Percentiles rank a stretch among this genome's conserved stretches.
Conservation (phyloP, 2,329 filamentous ascomycete genomes). For the Dothiorella sarmentorum region DNA sequence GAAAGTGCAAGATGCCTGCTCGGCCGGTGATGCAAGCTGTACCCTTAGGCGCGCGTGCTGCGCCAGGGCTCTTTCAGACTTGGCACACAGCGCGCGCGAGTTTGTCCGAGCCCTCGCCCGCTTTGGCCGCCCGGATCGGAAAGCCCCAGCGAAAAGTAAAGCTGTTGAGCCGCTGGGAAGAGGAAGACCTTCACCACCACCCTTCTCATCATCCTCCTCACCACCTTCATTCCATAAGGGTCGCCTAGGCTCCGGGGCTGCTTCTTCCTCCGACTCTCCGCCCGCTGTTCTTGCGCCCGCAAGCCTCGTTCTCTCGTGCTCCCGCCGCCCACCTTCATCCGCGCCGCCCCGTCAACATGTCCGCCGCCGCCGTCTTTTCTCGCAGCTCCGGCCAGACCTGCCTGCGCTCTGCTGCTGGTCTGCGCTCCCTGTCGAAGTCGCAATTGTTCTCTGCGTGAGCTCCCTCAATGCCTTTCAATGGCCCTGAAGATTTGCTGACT, state of each 20-base stretch:
- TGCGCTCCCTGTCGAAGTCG: constrained; percentile 43
- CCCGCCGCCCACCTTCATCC: constrained; percentile 26
- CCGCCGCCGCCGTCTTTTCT: constrained; percentile 48
- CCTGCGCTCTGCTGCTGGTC: constrained; percentile 38
- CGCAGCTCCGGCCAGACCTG: constrained; percentile 45
- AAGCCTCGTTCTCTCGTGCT: constrained; percentile 20
- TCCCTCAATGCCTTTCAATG: neutral
- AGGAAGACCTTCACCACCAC: constrained; percentile 12
- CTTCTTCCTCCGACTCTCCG: constrained; percentile 3
- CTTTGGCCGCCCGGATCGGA: constrained; percentile 1
- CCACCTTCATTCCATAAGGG: neutral
- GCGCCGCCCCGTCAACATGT: constrained; percentile 46
- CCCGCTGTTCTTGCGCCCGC: constrained; percentile 24
- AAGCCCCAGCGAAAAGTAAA: constrained; percentile 17
- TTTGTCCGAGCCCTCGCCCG: constrained; percentile 4
- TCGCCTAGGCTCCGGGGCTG: constrained; percentile 4
- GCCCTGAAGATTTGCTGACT: constrained; percentile 19
- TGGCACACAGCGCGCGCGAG: too few relatives aligned
- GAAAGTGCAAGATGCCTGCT: constrained; percentile 4
- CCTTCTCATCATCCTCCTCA: neutral
- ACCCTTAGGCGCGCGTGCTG: too few relatives aligned
- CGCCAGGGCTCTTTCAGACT: too few relatives aligned
- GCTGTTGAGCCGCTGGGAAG: constrained; percentile 12
- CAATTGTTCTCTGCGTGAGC: constrained; percentile 25
- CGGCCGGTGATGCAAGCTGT: constrained; percentile 2